Conservation (phyloP, 306 rosid genomes). For the Cucurbita pepo region DNA sequence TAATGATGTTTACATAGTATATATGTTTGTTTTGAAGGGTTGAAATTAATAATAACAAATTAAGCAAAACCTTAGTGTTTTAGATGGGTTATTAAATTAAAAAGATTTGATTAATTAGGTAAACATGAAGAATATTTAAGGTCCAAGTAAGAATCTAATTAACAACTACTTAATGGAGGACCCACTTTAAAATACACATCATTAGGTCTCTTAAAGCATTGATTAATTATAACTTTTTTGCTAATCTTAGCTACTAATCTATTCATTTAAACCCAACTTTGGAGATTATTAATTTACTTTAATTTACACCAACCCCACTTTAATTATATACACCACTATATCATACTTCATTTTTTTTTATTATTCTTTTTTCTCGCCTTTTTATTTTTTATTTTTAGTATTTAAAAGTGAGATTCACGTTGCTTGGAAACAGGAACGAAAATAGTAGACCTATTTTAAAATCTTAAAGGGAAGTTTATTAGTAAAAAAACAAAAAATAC, state of each 20-base stretch:
- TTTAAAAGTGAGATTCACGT: too few species aligned
- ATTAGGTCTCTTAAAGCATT: constrained; percentile 7
- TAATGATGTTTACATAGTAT: not conserved
- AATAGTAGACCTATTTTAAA: too few species aligned
- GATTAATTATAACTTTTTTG: not conserved
- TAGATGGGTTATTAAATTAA: not conserved
- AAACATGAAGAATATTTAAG: not conserved
- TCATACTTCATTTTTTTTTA: not conserved
- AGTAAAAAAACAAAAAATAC: too few species aligned
- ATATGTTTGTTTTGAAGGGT: not conserved
- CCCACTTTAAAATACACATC: not conserved
- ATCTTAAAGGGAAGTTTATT: too few species aligned
- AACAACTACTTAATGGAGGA: not conserved
- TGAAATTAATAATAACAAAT: not conserved
- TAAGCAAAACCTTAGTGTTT: too few species aligned
- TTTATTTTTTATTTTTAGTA: not conserved
- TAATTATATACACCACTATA: not conserved
- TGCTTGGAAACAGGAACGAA: too few species aligned
- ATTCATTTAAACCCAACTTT: not conserved
- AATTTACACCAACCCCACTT: not conserved
- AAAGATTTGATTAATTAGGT: not conserved
- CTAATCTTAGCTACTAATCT: not conserved
- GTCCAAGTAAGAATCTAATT: constrained; percentile 5
- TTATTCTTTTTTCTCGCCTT: not conserved
- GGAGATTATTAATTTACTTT: not conserved